These are phyloP conservation scores for Herpetospermum pedunculosum DNA, from an alignment of 306 rosid species.

Conservation along the genomic window DNA sequence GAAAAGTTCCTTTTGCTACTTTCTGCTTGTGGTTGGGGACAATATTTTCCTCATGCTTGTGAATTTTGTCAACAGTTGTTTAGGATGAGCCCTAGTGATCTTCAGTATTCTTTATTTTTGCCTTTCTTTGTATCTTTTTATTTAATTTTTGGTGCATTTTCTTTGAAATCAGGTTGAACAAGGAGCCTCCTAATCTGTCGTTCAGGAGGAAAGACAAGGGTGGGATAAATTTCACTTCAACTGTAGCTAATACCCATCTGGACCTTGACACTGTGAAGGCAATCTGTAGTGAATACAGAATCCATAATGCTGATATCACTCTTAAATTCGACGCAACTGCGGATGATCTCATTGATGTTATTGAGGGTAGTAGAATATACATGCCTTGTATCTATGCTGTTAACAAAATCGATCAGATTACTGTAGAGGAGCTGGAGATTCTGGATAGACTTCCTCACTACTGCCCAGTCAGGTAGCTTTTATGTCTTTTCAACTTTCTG, in stretches of 20 bases:
- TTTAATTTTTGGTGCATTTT: background rate
- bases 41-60: background rate
- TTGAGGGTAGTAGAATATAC: constrained; percentile 87
- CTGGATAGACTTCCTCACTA: constrained; percentile 97
- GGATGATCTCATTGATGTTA: constrained; percentile 92
- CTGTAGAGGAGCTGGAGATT: constrained; percentile 94
- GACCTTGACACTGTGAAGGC: constrained; percentile 96
- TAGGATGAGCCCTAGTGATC: background rate
- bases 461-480: constrained; percentile 74
- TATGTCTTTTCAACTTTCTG: background rate
- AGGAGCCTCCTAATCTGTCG: constrained; percentile 87
- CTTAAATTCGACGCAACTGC: constrained; percentile 92
- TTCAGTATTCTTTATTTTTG: background rate
- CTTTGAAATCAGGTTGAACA: constrained; percentile 57
- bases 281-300: constrained; percentile 85
- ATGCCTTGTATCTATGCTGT: constrained; percentile 92
- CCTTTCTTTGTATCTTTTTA: background rate
- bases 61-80: background rate
- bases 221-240: constrained; percentile 86
- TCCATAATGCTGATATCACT: constrained; percentile 94
- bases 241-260: constrained; percentile 70
- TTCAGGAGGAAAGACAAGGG: constrained; percentile 97
- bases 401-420: constrained; percentile 96
- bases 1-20: background rate
- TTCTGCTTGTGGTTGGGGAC: background rate